phyloP scores from a whole-genome alignment of 1,284 basidiomycete species.

The Moesziomyces antarcticus region DNA sequence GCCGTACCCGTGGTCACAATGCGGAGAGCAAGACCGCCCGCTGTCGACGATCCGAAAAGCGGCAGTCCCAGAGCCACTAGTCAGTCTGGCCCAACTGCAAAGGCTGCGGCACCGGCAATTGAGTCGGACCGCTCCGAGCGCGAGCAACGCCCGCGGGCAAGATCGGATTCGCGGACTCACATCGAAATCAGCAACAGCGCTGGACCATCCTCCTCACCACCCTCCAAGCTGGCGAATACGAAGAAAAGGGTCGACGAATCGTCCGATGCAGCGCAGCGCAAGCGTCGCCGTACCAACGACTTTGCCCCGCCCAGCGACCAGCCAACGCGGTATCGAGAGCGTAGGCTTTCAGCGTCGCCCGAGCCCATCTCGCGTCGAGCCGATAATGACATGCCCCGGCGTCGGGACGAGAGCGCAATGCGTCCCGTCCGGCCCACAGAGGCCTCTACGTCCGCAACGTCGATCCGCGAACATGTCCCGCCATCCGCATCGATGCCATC shows the following conservation, averaged over 20 bases:
- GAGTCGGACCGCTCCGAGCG: neutral
- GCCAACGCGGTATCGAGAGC: conserved; percentile 1
- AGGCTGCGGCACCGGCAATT: neutral
- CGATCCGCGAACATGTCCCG: conserved; percentile 3
- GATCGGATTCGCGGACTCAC: neutral
- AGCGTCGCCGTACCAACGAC: conserved; percentile 38
- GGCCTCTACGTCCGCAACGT: conserved; percentile 2
- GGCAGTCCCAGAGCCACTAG: neutral
- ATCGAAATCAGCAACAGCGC: conserved; percentile 1
- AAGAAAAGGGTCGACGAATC: conserved; percentile 8
- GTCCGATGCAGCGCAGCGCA: conserved; percentile 16
- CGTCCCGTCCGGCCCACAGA: neutral
- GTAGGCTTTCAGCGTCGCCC: neutral
- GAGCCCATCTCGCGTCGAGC: neutral
- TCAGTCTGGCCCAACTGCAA: neutral
- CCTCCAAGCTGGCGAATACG: conserved; percentile 5
- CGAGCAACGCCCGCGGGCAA: conserved; percentile 1
- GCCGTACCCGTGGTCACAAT: conserved; percentile 28
- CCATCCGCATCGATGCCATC: conserved; percentile 28
- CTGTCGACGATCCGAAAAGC: neutral
- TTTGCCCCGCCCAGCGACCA: conserved; percentile 9
- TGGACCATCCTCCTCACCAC: neutral
- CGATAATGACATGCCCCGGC: conserved; percentile 3
- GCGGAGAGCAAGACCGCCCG: conserved; percentile 18
- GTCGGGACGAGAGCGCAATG: conserved; percentile 9